phyloP scores from a whole-genome alignment of 352 stramenopile species.

The Plasmopara halstedii region DNA sequence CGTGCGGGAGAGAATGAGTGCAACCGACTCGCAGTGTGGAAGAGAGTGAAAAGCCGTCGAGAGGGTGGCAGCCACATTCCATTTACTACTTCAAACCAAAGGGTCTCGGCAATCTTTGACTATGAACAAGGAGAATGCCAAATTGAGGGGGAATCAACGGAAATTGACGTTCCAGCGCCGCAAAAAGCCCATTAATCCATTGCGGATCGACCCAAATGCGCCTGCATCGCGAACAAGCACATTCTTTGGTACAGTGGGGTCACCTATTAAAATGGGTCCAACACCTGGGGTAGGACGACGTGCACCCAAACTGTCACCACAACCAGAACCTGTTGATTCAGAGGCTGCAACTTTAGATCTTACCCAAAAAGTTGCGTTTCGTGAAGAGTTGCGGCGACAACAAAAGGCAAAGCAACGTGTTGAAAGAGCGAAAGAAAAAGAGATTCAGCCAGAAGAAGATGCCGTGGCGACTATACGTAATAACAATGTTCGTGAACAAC shows the following conservation, averaged over 20 bases:
- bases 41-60: constrained; percentile 6
- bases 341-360: constrained; percentile 49
- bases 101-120: constrained; percentile 9
- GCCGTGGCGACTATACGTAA: constrained; percentile 40
- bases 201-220: constrained; percentile 28
- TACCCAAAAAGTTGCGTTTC: constrained; percentile 44
- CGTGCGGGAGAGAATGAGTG: constrained; percentile 15
- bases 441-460: constrained; percentile 6
- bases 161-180: constrained; percentile 49
- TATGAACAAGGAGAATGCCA: constrained; percentile 52
- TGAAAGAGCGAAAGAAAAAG: background rate
- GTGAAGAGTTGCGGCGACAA: constrained; percentile 39
- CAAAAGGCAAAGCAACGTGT: constrained; percentile 23
- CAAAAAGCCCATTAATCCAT: constrained; percentile 25
- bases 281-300: constrained; percentile 9
- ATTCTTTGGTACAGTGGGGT: constrained; percentile 68
- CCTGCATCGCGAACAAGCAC: constrained; percentile 33
- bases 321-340: constrained; percentile 27
- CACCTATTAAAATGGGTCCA: constrained; percentile 56
- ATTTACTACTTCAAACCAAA: constrained; percentile 11
- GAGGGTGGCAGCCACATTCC: constrained; percentile 10
- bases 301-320: constrained; percentile 9
- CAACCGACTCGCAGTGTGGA: constrained; percentile 7
- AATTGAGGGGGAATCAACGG: constrained; percentile 35
- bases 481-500: constrained; percentile 24